A percentile compares a stretch with the other conserved stretches of the same genome.
Conservation (phyloP, 805 yeast genomes). For the Starmerella apicola region DNA sequence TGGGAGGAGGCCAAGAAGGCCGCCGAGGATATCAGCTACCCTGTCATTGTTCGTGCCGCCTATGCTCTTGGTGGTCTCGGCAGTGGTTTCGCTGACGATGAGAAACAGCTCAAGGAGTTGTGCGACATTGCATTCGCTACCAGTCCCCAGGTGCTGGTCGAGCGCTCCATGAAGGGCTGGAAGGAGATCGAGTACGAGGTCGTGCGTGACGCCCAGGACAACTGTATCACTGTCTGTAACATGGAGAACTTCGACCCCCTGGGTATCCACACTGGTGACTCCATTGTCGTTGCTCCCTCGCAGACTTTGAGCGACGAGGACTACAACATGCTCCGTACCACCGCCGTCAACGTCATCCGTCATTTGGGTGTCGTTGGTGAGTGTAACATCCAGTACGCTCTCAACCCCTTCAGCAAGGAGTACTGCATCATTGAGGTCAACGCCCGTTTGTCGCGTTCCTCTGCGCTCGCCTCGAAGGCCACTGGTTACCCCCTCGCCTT, state of each 20-base stretch:
- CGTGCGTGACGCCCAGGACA: slow-evolving; percentile 92
- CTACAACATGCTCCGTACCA: slow-evolving; percentile 93
- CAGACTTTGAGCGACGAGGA: slow-evolving; percentile 96
- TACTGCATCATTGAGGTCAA: slow-evolving; percentile 95
- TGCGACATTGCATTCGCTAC: slow-evolving; percentile 89
- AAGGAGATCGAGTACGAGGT: slow-evolving; percentile 98
- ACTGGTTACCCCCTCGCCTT: slow-evolving; percentile 98
- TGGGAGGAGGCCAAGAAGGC: slow-evolving; percentile 76
- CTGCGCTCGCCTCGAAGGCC: slow-evolving; percentile 96
- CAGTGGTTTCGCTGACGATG: slow-evolving; percentile 91
- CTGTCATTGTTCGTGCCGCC: slow-evolving; percentile 95
- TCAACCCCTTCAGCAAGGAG: slow-evolving; percentile 90
- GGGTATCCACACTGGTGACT: slow-evolving; percentile 98
- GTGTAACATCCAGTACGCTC: slow-evolving; percentile 94
- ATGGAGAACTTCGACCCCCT: slow-evolving; percentile 98
- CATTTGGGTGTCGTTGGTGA: slow-evolving; percentile 98
- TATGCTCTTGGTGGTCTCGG: slow-evolving; percentile 96
- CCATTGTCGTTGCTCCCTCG: slow-evolving; percentile 97
- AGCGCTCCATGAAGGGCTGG: slow-evolving; percentile 98
- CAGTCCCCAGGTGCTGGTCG: slow-evolving; percentile 91
- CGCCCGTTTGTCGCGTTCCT: slow-evolving; percentile 92
- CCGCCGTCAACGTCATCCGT: slow-evolving; percentile 94
- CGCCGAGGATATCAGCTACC: slow-evolving; percentile 79
- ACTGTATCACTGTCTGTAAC: slow-evolving; percentile 97
- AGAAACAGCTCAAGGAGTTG: slow-evolving; percentile 64